A percentile compares a stretch with the other conserved stretches of the same genome.
Evolutionary conservation across 1,284 basidiomycete species (phyloP).

Genomic region (Psilocybe mexicana): DNA sequence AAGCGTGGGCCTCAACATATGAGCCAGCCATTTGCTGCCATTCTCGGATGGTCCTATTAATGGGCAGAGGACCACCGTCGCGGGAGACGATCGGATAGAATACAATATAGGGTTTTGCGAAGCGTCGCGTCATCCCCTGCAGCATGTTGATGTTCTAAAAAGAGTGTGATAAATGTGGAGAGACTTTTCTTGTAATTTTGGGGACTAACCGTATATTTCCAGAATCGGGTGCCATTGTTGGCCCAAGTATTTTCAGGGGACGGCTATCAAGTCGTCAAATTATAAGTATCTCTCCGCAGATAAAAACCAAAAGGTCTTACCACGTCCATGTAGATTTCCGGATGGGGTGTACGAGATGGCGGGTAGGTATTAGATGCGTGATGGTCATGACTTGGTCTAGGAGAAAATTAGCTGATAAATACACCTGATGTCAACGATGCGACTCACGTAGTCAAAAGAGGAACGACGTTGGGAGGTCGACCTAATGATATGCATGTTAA

Average conservation of each 20-base stretch:
- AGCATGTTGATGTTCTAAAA: slow-evolving; percentile 67
- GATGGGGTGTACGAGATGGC: slow-evolving; percentile 68
- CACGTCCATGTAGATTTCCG: slow-evolving; percentile 82
- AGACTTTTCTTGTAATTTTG: background rate
- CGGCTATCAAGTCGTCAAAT: background rate
- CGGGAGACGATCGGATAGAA: slow-evolving; percentile 75
- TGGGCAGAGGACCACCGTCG: slow-evolving; percentile 75
- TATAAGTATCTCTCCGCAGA: background rate
- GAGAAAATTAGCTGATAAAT: background rate
- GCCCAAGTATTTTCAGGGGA: background rate
- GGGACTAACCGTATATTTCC: slow-evolving; percentile 67
- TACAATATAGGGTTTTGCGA: slow-evolving; percentile 73
- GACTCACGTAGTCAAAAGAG: slow-evolving; percentile 60
- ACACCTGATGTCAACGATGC: background rate
- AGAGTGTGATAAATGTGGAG: background rate
- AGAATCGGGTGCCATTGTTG: slow-evolving; percentile 55
- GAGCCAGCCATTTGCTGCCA: slow-evolving; percentile 58
- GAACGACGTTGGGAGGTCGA: slow-evolving; percentile 66
- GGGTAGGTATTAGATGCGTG: slow-evolving; percentile 42
- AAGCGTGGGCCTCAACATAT: slow-evolving; percentile 62
- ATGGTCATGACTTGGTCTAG: slow-evolving; percentile 54
- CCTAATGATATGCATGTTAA: slow-evolving; percentile 33
- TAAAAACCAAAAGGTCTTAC: slow-evolving; percentile 35
- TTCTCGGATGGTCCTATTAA: slow-evolving; percentile 72
- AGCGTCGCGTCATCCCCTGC: slow-evolving; percentile 76